Evolutionary conservation across 2,329 filamentous ascomycete genomes (phyloP).

Genomic region (Fusarium subtropicale): DNA sequence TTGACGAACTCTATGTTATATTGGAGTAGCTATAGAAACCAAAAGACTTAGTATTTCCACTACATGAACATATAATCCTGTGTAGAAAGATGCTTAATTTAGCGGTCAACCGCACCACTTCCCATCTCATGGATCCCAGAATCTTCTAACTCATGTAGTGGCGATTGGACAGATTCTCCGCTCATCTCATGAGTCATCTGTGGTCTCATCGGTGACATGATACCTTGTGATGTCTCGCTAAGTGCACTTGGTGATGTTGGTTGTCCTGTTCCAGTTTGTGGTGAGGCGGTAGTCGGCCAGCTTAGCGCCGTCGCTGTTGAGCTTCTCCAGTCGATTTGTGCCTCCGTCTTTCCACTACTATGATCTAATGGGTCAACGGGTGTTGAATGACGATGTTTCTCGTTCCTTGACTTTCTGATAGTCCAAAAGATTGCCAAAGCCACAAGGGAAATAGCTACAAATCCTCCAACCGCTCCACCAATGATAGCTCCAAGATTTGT

Average conservation of each 20-base stretch:
- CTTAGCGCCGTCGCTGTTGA: not conserved
- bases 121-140: not conserved
- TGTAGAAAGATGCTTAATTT: rapidly evolving
- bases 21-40: rapidly evolving
- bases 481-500: not conserved
- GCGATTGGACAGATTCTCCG: not conserved
- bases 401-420: not conserved
- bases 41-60: rapidly evolving
- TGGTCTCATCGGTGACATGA: not conserved
- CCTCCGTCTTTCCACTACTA: not conserved
- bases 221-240: not conserved
- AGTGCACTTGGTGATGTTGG: not conserved
- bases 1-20: too few relatives aligned
- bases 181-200: not conserved
- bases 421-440: not conserved
- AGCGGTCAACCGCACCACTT: not conserved
- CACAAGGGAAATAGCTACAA: not conserved
- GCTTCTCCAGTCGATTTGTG: conserved; percentile 1
- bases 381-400: not conserved
- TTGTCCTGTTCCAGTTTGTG: not conserved
- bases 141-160: not conserved
- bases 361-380: not conserved
- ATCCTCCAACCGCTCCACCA: not conserved
- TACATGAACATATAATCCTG: too few relatives aligned
- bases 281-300: not conserved